Evolutionary conservation across 345 rosid species (phyloP).

Genomic region (Conringia planisiliqua): DNA sequence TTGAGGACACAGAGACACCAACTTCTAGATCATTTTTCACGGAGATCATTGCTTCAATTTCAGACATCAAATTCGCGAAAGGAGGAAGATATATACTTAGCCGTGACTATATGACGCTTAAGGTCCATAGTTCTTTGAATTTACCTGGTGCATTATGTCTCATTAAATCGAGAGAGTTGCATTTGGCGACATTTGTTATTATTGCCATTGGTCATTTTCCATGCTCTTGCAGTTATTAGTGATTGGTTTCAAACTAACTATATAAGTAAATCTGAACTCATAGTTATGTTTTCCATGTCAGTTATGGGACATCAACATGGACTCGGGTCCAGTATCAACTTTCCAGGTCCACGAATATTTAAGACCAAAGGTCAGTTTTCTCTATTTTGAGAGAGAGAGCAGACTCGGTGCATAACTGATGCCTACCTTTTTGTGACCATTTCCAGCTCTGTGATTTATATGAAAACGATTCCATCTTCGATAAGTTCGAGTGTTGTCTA

Average conservation of each 20-base stretch:
- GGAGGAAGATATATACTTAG: slow-evolving; percentile 82
- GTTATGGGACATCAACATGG: slow-evolving; percentile 98
- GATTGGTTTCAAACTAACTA: background rate
- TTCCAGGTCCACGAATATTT: slow-evolving; percentile 88
- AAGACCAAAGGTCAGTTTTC: slow-evolving; percentile 66
- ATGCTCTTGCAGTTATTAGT: background rate
- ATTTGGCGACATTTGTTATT: background rate
- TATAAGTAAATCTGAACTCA: background rate
- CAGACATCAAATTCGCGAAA: slow-evolving; percentile 81
- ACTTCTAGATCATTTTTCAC: slow-evolving; percentile 84
- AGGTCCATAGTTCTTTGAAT: slow-evolving; percentile 40
- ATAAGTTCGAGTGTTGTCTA: slow-evolving; percentile 95
- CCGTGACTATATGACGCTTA: slow-evolving; percentile 95
- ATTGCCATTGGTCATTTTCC: background rate
- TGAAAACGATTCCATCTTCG: slow-evolving; percentile 95
- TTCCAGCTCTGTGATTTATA: slow-evolving; percentile 93
- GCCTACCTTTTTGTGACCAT: background rate
- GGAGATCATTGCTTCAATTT: slow-evolving; percentile 91
- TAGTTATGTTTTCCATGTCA: slow-evolving; percentile 23
- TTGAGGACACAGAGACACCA: slow-evolving; percentile 80
- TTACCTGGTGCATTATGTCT: background rate
- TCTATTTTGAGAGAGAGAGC: slow-evolving; percentile 1
- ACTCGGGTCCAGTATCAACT: slow-evolving; percentile 94
- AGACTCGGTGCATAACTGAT: background rate
- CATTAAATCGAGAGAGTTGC: background rate